Conservation (phyloP, 108 stramenopile species). For the Nitzschia putrida region DNA sequence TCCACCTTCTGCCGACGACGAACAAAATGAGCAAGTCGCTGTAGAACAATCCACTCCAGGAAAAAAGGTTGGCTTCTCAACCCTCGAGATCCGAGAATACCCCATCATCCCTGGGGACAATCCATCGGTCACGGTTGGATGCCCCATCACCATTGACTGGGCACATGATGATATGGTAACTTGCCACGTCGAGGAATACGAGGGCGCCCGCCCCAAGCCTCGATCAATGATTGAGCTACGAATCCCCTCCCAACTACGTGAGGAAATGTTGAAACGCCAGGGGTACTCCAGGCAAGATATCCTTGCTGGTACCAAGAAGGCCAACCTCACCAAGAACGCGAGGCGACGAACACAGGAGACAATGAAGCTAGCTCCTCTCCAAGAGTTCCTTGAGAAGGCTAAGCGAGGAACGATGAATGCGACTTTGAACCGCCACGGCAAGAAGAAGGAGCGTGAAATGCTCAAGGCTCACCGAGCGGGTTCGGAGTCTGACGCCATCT, state of each 20-base stretch:
- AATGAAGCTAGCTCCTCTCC: slow-evolving; percentile 16
- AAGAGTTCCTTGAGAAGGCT: slow-evolving; percentile 23
- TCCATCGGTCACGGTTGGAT: slow-evolving; percentile 29
- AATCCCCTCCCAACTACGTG: slow-evolving; percentile 26
- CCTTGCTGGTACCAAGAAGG: slow-evolving; percentile 13
- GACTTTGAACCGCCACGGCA: neutral
- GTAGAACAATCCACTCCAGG: no score
- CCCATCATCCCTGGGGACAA: slow-evolving; percentile 43
- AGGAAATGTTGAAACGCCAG: slow-evolving; percentile 10
- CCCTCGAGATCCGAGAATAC: slow-evolving; percentile 43
- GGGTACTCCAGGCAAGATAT: slow-evolving; percentile 30
- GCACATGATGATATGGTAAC: slow-evolving; percentile 1
- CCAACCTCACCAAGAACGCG: slow-evolving; percentile 24
- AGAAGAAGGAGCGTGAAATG: slow-evolving; percentile 24
- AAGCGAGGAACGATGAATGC: slow-evolving; percentile 8
- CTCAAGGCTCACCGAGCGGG: neutral
- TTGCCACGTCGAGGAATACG: slow-evolving; percentile 32
- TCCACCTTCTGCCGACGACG: no score
- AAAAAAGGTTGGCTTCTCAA: slow-evolving; percentile 26
- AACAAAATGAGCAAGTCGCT: no score
- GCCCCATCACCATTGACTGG: slow-evolving; percentile 35
- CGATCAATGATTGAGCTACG: slow-evolving; percentile 30
- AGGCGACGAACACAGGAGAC: slow-evolving; percentile 34
- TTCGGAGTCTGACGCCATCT: neutral
- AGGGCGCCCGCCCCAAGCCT: slow-evolving; percentile 3